These are phyloP conservation scores for Colletotrichum sp. DNA, from an alignment of 2,329 filamentous ascomycete species.

Conservation along the genomic window DNA sequence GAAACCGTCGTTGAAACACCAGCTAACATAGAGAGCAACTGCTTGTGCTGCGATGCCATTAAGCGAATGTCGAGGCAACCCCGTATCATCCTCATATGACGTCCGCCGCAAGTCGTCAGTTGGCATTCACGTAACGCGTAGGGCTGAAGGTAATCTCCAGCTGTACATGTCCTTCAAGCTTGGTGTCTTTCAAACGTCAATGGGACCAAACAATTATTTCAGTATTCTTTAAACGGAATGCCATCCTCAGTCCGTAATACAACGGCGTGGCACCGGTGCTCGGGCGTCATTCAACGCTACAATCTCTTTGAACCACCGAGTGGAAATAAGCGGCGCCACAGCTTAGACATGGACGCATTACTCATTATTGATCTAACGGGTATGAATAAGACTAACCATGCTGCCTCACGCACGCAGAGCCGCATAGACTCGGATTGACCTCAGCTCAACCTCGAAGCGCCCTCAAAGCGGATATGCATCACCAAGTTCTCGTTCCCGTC, in stretches of 20 bases:
- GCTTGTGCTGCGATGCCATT: not conserved
- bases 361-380: not conserved
- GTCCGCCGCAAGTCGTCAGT: not conserved
- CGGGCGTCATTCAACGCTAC: not conserved
- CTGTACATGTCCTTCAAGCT: not conserved
- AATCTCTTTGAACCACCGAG: not conserved
- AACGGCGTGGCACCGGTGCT: not conserved
- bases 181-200: not conserved
- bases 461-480: not conserved
- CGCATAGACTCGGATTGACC: not conserved
- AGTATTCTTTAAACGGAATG: not conserved
- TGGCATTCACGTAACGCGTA: not conserved
- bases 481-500: not conserved
- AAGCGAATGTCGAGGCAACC: not conserved
- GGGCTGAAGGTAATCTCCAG: not conserved
- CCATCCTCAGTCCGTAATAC: not conserved
- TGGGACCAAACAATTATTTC: not conserved
- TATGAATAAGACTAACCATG: not conserved
- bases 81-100: too few species aligned
- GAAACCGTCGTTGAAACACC: constrained; percentile 5
- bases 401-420: not conserved
- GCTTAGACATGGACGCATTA: not conserved
- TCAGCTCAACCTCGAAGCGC: not conserved
- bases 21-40: not conserved
- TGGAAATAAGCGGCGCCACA: not conserved